Percentiles rank a stretch among this genome's conserved stretches.
phyloP scores from a whole-genome alignment of 2,329 filamentous ascomycete genomes.

The Fusarium brevicatenulatum region DNA sequence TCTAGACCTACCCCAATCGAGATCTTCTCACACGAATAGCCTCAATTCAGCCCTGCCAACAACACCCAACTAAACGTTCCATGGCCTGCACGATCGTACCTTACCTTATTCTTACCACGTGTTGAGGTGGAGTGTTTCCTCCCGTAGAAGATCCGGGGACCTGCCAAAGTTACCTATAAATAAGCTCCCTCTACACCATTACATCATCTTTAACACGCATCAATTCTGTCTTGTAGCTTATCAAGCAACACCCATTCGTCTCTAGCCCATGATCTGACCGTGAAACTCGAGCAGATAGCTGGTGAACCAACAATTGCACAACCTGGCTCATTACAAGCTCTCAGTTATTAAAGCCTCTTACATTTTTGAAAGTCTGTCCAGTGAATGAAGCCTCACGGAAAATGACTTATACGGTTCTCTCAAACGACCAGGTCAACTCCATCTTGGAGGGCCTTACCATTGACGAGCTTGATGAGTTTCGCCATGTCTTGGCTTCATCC shows the following conservation, averaged over 20 bases:
- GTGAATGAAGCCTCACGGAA: slow-evolving; percentile 14
- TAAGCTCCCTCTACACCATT: slow-evolving; percentile 19
- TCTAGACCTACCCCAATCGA: background rate
- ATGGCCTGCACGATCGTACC: slow-evolving; percentile 9
- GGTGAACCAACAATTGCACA: background rate
- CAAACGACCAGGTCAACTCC: slow-evolving; percentile 64
- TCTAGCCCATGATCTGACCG: background rate
- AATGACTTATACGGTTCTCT: slow-evolving; percentile 69
- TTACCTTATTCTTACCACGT: slow-evolving; percentile 7
- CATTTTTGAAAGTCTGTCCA: slow-evolving; percentile 4
- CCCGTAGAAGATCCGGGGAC: slow-evolving; percentile 7
- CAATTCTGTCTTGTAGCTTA: slow-evolving; percentile 17
- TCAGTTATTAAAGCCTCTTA: background rate
- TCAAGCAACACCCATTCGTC: slow-evolving; percentile 13
- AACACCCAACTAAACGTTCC: slow-evolving; percentile 3
- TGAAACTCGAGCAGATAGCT: background rate
- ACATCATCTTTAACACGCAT: slow-evolving; percentile 36
- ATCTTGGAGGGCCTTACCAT: slow-evolving; percentile 64
- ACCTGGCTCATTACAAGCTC: background rate
- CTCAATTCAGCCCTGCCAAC: background rate
- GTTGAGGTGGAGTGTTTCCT: slow-evolving; percentile 39
- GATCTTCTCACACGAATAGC: background rate
- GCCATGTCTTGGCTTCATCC: slow-evolving; percentile 59
- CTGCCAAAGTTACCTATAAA: slow-evolving; percentile 1
- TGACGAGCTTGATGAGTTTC: slow-evolving; percentile 64